These are phyloP conservation scores for Talaromyces sp. DNA, from an alignment of 2,329 filamentous ascomycete genomes.

Conservation along the genomic window DNA sequence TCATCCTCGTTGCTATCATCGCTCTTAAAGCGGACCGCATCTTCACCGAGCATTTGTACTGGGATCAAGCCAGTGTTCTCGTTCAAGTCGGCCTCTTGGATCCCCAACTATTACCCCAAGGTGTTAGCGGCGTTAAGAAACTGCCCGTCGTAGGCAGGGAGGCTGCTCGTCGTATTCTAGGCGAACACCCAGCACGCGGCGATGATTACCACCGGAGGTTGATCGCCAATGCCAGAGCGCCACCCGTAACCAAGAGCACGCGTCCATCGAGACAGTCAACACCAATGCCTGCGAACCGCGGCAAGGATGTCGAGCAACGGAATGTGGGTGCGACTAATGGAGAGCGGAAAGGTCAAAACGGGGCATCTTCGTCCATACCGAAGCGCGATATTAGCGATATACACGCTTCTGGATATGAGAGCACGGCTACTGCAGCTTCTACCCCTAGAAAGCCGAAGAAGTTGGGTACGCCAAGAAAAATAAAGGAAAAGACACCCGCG, in stretches of 20 bases:
- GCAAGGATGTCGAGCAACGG: constrained; percentile 10
- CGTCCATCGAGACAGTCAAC: neutral
- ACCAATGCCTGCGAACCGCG: neutral
- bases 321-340: neutral
- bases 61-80: constrained; percentile 61
- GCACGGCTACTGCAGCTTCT: neutral
- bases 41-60: constrained; percentile 59
- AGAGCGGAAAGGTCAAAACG: neutral
- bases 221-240: constrained; percentile 18
- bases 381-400: neutral
- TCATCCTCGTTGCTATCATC: constrained; percentile 57
- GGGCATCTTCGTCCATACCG: constrained; percentile 1
- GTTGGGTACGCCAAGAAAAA: neutral
- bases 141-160: constrained; percentile 42
- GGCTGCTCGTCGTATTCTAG: constrained; percentile 38
- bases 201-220: constrained; percentile 35
- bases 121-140: constrained; percentile 39
- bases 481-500: neutral
- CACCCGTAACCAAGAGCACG: neutral
- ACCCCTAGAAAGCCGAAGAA: constrained; percentile 2
- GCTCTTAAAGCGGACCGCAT: constrained; percentile 53
- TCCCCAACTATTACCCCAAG: constrained; percentile 52
- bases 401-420: constrained; percentile 4
- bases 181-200: constrained; percentile 37
- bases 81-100: constrained; percentile 58